Evolutionary conservation across 1,284 basidiomycete genomes (phyloP).

Genomic region (Moesziomyces aphidis): DNA sequence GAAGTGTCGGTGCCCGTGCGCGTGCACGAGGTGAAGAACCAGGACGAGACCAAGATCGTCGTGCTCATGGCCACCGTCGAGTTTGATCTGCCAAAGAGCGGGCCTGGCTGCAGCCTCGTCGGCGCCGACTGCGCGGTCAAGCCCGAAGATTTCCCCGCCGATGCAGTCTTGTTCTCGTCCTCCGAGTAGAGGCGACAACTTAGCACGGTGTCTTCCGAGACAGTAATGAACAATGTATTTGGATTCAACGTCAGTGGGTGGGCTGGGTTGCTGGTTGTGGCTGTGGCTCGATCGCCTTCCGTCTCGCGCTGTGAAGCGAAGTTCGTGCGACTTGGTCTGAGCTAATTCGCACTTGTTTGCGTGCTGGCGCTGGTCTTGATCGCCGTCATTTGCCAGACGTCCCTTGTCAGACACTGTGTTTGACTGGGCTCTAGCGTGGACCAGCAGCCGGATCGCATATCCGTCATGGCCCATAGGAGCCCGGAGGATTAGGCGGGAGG

Average conservation of each 20-base stretch:
- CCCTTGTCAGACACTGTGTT: background rate
- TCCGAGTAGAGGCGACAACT: slow-evolving; percentile 6
- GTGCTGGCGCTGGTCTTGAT: no score
- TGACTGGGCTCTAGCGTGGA: no score
- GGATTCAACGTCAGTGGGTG: background rate
- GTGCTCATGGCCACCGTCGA: slow-evolving; percentile 45
- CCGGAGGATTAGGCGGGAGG: slow-evolving; percentile 20
- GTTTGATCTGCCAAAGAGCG: slow-evolving; percentile 23
- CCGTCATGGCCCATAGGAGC: no score
- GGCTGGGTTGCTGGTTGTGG: no score
- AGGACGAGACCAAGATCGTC: slow-evolving; percentile 63
- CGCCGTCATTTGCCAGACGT: background rate
- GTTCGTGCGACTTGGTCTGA: no score
- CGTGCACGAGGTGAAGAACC: slow-evolving; percentile 66
- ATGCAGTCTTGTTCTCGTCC: slow-evolving; percentile 38
- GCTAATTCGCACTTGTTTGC: no score
- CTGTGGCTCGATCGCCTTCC: no score
- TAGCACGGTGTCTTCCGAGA: background rate
- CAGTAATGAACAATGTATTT: background rate
- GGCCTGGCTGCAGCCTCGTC: background rate
- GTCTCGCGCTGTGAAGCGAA: no score
- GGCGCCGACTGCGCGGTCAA: background rate
- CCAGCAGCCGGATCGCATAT: no score
- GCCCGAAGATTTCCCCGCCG: slow-evolving; percentile 17
- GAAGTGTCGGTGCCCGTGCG: slow-evolving; percentile 52